These are phyloP conservation scores for Venturia pyrina DNA, from an alignment of 2,329 filamentous ascomycete genomes.

Conservation along the genomic window DNA sequence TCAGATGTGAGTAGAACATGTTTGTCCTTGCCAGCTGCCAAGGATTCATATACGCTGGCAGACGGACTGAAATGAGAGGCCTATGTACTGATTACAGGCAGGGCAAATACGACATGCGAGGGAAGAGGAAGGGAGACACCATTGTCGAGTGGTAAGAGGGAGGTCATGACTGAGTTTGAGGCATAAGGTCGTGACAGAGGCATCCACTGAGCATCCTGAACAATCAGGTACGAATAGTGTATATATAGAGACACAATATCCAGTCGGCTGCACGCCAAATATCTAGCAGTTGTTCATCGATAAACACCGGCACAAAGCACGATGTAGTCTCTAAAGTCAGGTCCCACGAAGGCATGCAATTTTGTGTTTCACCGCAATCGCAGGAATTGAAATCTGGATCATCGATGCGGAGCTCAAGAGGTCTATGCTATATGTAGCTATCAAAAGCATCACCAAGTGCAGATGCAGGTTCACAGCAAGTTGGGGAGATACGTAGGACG, in stretches of 20 bases:
- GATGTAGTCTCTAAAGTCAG: too few relatives aligned
- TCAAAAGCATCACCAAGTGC: too few relatives aligned
- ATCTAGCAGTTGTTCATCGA: background rate
- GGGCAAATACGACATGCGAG: slow-evolving; percentile 80
- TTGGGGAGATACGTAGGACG: too few relatives aligned
- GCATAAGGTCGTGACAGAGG: too few relatives aligned
- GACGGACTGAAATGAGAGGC: slow-evolving; percentile 15
- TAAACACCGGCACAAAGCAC: too few relatives aligned
- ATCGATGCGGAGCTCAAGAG: too few relatives aligned
- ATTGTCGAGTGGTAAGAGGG: slow-evolving; percentile 52
- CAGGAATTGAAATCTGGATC: too few relatives aligned
- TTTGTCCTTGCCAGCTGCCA: background rate
- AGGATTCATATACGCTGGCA: slow-evolving; percentile 14
- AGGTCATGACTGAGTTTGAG: too few relatives aligned
- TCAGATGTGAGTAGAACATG: slow-evolving; percentile 65
- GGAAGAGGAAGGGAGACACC: slow-evolving; percentile 81
- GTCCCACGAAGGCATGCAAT: too few relatives aligned
- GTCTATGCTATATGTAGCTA: too few relatives aligned
- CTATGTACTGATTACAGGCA: slow-evolving; percentile 27
- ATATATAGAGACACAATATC: background rate
- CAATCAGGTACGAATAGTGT: background rate
- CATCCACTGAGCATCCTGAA: background rate
- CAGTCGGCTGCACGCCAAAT: background rate
- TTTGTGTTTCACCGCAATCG: too few relatives aligned
- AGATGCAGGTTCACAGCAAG: too few relatives aligned